phyloP scores from a whole-genome alignment of 2,329 filamentous ascomycete genomes.

The Fusarium humuli region DNA sequence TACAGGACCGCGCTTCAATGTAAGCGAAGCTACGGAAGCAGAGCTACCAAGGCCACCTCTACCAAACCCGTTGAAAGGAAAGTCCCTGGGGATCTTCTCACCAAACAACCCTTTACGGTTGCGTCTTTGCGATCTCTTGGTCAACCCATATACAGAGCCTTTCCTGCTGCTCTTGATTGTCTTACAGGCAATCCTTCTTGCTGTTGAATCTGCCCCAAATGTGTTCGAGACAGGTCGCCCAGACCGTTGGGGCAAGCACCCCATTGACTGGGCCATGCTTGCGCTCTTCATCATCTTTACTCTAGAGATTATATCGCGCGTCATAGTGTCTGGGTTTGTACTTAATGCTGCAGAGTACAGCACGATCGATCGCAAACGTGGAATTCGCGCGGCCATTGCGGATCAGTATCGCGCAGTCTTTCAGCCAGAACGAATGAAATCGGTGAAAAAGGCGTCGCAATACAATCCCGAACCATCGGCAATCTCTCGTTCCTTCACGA shows the following conservation, averaged over 20 bases:
- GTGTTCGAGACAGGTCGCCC: conserved; percentile 74
- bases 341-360: conserved; percentile 93
- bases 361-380: conserved; percentile 82
- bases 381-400: conserved; percentile 77
- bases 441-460: conserved; percentile 66
- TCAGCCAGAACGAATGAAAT: conserved; percentile 80
- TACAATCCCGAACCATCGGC: conserved; percentile 67
- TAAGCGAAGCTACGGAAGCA: conserved; percentile 30
- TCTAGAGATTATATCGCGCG: conserved; percentile 81
- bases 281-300: conserved; percentile 91
- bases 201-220: conserved; percentile 80
- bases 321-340: conserved; percentile 93
- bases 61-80: conserved; percentile 84
- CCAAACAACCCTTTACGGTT: conserved; percentile 80
- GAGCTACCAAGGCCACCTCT: conserved; percentile 33
- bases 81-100: conserved; percentile 85
- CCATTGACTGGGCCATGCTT: conserved; percentile 84
- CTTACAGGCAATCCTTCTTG: conserved; percentile 86
- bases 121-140: conserved; percentile 82
- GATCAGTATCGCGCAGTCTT: conserved; percentile 85
- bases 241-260: conserved; percentile 72
- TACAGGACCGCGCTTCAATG: conserved; percentile 36
- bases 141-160: conserved; percentile 88
- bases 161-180: conserved; percentile 88
- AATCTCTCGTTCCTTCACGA: conserved; percentile 83